These are phyloP conservation scores for Xylaria grammica DNA, from an alignment of 495 filamentous ascomycete genomes.

Conservation along the genomic window DNA sequence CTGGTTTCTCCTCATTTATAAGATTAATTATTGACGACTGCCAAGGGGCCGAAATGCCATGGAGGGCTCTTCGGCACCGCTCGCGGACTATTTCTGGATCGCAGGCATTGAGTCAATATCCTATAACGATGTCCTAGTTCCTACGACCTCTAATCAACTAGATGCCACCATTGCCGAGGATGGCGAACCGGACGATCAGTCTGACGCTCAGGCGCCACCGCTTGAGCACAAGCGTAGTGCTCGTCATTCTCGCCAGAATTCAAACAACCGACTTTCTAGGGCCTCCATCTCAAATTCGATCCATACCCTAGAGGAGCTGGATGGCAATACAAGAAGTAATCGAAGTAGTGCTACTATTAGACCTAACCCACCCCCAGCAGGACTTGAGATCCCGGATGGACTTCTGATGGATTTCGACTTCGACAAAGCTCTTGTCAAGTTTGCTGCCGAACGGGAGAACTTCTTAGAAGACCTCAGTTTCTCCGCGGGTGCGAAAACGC, in stretches of 20 bases:
- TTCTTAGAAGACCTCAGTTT: conserved; percentile 93
- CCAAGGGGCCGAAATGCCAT: conserved; percentile 52
- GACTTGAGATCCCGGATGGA: conserved; percentile 32
- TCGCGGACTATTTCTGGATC: conserved; percentile 99
- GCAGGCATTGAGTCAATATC: conserved; percentile 82
- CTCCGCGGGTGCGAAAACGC: conserved; percentile 80
- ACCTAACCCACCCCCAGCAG: conserved; percentile 52
- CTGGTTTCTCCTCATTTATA: background rate
- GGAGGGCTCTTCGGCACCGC: conserved; percentile 71
- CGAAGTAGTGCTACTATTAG: conserved; percentile 87
- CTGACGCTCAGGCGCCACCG: conserved; percentile 45
- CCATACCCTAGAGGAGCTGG: conserved; percentile 62
- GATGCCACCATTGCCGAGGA: conserved; percentile 85
- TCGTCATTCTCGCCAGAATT: conserved; percentile 65
- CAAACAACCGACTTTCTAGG: conserved; percentile 68
- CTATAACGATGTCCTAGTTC: conserved; percentile 56
- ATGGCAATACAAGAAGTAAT: conserved; percentile 75
- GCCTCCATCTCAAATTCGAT: conserved; percentile 67
- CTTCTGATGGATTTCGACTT: conserved; percentile 75
- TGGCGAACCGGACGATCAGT: conserved; percentile 63
- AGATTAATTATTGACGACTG: conserved; percentile 13
- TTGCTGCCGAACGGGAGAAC: conserved; percentile 89
- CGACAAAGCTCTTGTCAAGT: conserved; percentile 88
- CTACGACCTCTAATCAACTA: conserved; percentile 47
- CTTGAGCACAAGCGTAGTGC: conserved; percentile 58